Base-by-base conservation (phyloP, 208 protist species). In the Trypanosoma avium region DNA sequence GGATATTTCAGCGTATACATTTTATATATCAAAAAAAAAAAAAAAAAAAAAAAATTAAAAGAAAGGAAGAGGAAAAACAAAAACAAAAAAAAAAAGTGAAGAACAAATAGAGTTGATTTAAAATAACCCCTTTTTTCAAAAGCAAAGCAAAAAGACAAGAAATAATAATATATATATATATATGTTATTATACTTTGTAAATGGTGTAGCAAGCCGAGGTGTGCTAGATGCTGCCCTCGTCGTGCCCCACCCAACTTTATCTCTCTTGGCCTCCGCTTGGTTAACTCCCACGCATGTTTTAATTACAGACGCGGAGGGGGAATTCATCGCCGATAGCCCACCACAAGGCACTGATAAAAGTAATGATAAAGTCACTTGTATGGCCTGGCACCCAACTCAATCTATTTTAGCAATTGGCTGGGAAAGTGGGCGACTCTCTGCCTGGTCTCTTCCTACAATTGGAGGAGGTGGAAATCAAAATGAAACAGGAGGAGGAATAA, bases 381-480 rank as follows among this genome's bases (percentile, higher is more conserved):
- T 97, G 22, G 73, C 81, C 9, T 97, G 94, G 94, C 94, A 97
- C 66, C 94, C 94, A 12, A 75, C 54, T 8, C 71, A 88, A 36
- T 30, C 69, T 24, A 46, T 92, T 22, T 68, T 97, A 6, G 63
- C 81, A 10, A 86, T 94, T 50, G 94, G 94, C 21, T 96, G 88
- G 90, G 83, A 71, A 56, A 86, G 22, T 97, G 88, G 87, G 48
- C 61, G 12, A 83, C 84, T 68, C 74, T 78, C 10, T 48, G 48
- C 1, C 6, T 46, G 10, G 17, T 13, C 3, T 36, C 33, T n/a
- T n/a, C 56, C 7, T 7, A 22, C n/a, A 24, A n/a, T n/a, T n/a
- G n/a, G n/a, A n/a, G n/a, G n/a, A n/a, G n/a, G n/a, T n/a, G n/a
- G n/a, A n/a, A n/a, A n/a, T n/a, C n/a, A n/a, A n/a, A n/a, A n/a